A percentile compares a stretch with the other conserved stretches of the same genome.
These are phyloP conservation scores for Aspergillus aculeatus DNA, from an alignment of 2,329 filamentous ascomycete species.

Conservation along the genomic window DNA sequence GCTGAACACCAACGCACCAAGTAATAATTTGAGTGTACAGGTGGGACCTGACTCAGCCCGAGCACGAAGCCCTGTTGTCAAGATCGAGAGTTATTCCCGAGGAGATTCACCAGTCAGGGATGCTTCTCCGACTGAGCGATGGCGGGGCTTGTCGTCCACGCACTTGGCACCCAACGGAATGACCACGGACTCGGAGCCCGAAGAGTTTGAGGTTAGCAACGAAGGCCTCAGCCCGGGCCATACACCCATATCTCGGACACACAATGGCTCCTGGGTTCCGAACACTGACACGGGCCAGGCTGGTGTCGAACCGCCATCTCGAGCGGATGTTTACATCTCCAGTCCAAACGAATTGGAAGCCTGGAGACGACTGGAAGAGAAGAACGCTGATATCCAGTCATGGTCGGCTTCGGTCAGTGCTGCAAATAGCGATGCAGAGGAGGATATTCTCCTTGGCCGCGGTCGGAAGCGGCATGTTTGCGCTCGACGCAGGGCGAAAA, in stretches of 20 bases:
- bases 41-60: slow-evolving; percentile 22
- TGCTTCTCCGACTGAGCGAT: slow-evolving; percentile 22
- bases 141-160: slow-evolving; percentile 33
- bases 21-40: slow-evolving; percentile 24
- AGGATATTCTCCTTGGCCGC: slow-evolving; percentile 23
- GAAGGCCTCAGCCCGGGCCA: slow-evolving; percentile 19
- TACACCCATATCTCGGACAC: slow-evolving; percentile 32
- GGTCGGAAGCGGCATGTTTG: slow-evolving; percentile 22
- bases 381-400: slow-evolving; percentile 53
- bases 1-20: slow-evolving; percentile 25
- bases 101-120: slow-evolving; percentile 45
- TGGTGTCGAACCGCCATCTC: slow-evolving; percentile 49
- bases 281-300: slow-evolving; percentile 40
- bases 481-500: slow-evolving; percentile 49
- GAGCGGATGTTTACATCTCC: slow-evolving; percentile 45
- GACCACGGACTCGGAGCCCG: slow-evolving; percentile 30
- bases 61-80: slow-evolving; percentile 46
- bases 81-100: slow-evolving; percentile 42
- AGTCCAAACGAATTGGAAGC: slow-evolving; percentile 53
- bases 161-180: slow-evolving; percentile 37
- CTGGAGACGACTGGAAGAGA: slow-evolving; percentile 49
- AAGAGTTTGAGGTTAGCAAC: slow-evolving; percentile 20
- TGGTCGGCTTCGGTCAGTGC: slow-evolving; percentile 55
- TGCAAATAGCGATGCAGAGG: slow-evolving; percentile 43
- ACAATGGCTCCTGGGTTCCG: slow-evolving; percentile 49